phyloP scores from a whole-genome alignment of 116 monocot species.

The Thalassia testudinum region DNA sequence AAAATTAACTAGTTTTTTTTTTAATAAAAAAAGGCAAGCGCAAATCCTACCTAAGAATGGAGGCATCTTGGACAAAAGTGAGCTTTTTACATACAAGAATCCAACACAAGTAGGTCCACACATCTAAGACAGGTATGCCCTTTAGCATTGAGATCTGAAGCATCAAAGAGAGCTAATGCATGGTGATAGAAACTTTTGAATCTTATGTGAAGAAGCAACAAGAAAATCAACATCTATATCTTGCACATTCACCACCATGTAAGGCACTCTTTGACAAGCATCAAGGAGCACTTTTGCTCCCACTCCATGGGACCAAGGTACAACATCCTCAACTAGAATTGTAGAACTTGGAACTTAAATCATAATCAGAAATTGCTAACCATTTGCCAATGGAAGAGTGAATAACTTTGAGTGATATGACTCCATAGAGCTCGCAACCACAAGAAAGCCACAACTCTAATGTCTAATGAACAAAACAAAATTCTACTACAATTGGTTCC shows the following conservation, averaged over 20 bases:
- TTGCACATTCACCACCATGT: conserved; percentile 85
- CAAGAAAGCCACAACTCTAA: too few relatives aligned
- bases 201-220: conserved; percentile 99
- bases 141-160: conserved; percentile 6
- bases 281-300: conserved; percentile 89
- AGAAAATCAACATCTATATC: conserved; percentile 85
- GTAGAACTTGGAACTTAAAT: conserved; percentile 70
- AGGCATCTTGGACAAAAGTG: conserved; percentile 58
- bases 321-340: conserved; percentile 63
- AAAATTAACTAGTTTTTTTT: not conserved
- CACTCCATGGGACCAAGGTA: conserved; percentile 39
- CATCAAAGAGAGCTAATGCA: not conserved
- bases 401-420: too few relatives aligned
- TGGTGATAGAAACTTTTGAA: conserved; percentile 8
- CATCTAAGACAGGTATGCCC: conserved; percentile 69
- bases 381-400: too few relatives aligned
- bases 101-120: conserved; percentile 99
- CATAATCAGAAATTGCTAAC: too few relatives aligned
- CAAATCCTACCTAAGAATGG: conserved; percentile 63
- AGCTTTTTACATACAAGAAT: conserved; percentile 73
- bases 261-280: conserved; percentile 98
- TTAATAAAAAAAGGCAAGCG: not conserved
- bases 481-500: too few relatives aligned
- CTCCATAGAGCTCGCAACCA: too few relatives aligned
- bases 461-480: too few relatives aligned